phyloP scores from a whole-genome alignment of 331 rosid genomes.

The Phaseolus coccineus region DNA sequence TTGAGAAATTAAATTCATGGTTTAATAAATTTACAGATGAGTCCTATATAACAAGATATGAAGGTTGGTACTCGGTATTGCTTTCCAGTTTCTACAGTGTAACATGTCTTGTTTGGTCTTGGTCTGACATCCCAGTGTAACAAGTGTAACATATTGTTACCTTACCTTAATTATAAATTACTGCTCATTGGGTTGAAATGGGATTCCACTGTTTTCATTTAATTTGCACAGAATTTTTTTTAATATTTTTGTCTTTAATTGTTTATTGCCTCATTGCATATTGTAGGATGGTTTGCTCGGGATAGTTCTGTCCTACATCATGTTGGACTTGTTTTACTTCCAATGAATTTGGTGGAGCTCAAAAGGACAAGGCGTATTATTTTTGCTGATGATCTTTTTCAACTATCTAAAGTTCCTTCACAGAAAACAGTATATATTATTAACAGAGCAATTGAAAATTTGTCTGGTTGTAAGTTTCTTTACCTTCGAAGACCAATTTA shows the following conservation, averaged over 20 bases:
- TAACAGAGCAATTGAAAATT: conserved; percentile 63
- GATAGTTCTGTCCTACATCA: conserved; percentile 74
- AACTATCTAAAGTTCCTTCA: conserved; percentile 67
- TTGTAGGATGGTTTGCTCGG: conserved; percentile 81
- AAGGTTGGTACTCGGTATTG: conserved; percentile 3
- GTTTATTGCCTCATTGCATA: conserved; percentile 33
- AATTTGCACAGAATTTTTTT: neutral
- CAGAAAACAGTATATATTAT: conserved; percentile 63
- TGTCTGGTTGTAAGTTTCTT: conserved; percentile 84
- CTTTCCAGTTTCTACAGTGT: conserved; percentile 24
- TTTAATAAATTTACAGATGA: conserved; percentile 20
- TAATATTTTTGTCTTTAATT: conserved; percentile 18
- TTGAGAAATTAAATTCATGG: conserved; percentile 12
- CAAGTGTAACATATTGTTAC: conserved; percentile 19
- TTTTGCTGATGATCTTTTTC: conserved; percentile 90
- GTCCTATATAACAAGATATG: conserved; percentile 12
- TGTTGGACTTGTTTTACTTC: conserved; percentile 83
- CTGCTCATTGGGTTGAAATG: conserved; percentile 19
- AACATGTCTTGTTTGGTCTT: conserved; percentile 30
- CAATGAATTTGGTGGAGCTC: conserved; percentile 60
- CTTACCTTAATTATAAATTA: conserved; percentile 21
- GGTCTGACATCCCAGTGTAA: conserved; percentile 26
- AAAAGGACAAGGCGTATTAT: conserved; percentile 69
- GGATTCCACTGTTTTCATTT: conserved; percentile 11
- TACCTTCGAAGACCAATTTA: conserved; percentile 22